Base-by-base conservation (phyloP, 1,139 yeast species). In the Candida smagusa region DNA sequence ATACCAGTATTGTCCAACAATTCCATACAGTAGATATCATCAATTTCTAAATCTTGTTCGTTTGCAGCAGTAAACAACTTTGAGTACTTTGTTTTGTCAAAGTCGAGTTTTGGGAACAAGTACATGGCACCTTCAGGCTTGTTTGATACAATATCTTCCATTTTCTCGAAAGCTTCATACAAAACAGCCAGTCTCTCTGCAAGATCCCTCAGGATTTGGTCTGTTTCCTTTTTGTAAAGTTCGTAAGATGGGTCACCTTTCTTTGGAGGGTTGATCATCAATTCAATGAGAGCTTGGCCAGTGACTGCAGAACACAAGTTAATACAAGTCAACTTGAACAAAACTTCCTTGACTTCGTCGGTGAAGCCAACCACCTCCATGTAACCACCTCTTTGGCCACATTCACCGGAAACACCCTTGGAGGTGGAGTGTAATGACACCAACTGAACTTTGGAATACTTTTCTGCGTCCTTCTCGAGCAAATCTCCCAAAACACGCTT, bases 331-430 rank as follows among this genome's bases (percentile, higher is more conserved):
- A 92, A 71, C 63, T 92, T 92, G 63, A 85, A 72, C 37, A 92
- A 72, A 38, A 85, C 73, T 30, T 79, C 84, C 50, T 72, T 69
- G 12, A 90, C 83, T 34, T 84, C 90, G 4, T 71, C 70, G 21
- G 75, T 67, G 62, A 92, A 86, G 1, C 96, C 96, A 11, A 82
- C 77, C 9, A 90, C 67, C 63, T 92, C 98, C 95, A 92, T 86
- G 70, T 90, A 94, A 4, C 99, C 98, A 53, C 97, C 98, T 64
- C 98, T 82, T 68, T 92, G 98, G 41, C 98, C 98, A 72, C 98
- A 92, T 66, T 92, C 98, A 42, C 98, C 99, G 50, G 89, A 78
- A 54, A 89, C 87, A 58, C 98, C 98, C 66, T 92, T 92, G 12
- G 97, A 90, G 28, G 95, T 89, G 11, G 97, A 89, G 61, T 92